Evolutionary conservation across 805 yeast species (phyloP), one percentile per base, ranked within the genome.

Genomic region (Metschnikowia rubicola): DNA sequence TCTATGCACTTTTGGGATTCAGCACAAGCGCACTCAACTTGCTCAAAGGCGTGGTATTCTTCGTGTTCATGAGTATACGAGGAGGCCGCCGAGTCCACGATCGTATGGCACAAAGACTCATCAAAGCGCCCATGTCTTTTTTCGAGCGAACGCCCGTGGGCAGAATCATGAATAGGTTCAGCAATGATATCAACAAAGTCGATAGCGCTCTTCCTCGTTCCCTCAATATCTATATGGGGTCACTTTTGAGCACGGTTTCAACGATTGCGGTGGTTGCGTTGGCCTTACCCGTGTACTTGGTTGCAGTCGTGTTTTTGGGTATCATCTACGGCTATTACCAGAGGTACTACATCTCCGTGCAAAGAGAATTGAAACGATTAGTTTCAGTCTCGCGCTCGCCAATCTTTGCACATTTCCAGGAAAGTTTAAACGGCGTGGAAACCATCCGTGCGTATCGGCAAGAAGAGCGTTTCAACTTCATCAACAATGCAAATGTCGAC

Each of bases 371-470:
- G 21, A 47, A 83, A 44, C 80, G 86, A 19, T 71, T 68, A 47
- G 87, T 68, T 59, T 86, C 86, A 47, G 86, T 85, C 54, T 81
- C 87, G 40, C 85, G 76, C 59, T 84, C 88, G 35, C 76, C 80
- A 10, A 44, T 46, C 12, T 51, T 41, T 13, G 46, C 55, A 84
- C 89, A 86, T 55, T 75, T 90, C 52, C 91, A 87, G 60, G 97
- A 90, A 60, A 82, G 90, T 2, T 67, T 90, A 41, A 77, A 75
- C 30, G 97, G 97, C 10, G 79, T 84, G 19, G 80, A 81, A 40
- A 90, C 95, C 1, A 82, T 90, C 46, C 73, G 85, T 39, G 96
- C 96, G 0, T 91, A 77, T 59, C 70, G 75, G n/a, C 95, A 88
- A 53, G 65, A 65, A 28, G 74, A 70, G 5, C 72, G 95, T 47